Percentiles rank a stretch among this genome's conserved stretches.
These are phyloP conservation scores for Ilex aquifolium DNA, from an alignment of 257 asterid genomes.

Conservation along the genomic window DNA sequence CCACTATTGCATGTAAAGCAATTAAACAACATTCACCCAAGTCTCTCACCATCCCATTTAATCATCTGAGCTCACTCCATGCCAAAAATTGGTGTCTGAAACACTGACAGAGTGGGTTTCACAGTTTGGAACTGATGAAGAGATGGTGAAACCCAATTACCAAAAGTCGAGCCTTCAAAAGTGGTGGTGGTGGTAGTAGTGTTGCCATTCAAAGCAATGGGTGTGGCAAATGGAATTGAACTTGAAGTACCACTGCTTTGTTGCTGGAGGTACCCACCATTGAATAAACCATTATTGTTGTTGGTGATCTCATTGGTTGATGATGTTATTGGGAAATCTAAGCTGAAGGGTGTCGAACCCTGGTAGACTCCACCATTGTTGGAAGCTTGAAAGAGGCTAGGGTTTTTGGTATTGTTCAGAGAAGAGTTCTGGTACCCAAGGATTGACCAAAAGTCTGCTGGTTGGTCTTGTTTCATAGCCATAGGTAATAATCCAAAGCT, in stretches of 20 bases:
- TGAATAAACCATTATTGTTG: conserved; percentile 17
- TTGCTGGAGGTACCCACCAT: conserved; percentile 23
- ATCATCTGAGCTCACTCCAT: conserved; percentile 29
- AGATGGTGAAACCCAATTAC: conserved; percentile 34
- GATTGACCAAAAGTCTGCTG: conserved; percentile 47
- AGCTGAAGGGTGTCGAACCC: conserved; percentile 22
- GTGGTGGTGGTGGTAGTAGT: conserved; percentile 20
- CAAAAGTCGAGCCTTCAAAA: conserved; percentile 22
- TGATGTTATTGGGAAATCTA: conserved; percentile 19
- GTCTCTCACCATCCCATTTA: neutral
- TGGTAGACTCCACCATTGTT: conserved; percentile 8
- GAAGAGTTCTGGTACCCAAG: conserved; percentile 38
- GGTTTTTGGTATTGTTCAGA: conserved; percentile 9
- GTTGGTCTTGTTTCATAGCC: conserved; percentile 37
- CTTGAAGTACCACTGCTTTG: conserved; percentile 19
- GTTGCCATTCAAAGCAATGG: conserved; percentile 15
- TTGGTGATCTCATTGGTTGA: conserved; percentile 7
- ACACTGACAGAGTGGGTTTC: conserved; percentile 31
- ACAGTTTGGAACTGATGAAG: conserved; percentile 29
- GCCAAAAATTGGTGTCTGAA: conserved; percentile 44
- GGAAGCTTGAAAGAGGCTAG: conserved; percentile 13
- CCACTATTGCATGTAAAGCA: conserved; percentile 34
- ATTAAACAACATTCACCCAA: conserved; percentile 15
- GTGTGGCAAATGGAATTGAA: neutral
- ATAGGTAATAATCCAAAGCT: conserved; percentile 20